These are phyloP conservation scores for Malus sieversii DNA, from an alignment of 306 rosid genomes.

Conservation along the genomic window DNA sequence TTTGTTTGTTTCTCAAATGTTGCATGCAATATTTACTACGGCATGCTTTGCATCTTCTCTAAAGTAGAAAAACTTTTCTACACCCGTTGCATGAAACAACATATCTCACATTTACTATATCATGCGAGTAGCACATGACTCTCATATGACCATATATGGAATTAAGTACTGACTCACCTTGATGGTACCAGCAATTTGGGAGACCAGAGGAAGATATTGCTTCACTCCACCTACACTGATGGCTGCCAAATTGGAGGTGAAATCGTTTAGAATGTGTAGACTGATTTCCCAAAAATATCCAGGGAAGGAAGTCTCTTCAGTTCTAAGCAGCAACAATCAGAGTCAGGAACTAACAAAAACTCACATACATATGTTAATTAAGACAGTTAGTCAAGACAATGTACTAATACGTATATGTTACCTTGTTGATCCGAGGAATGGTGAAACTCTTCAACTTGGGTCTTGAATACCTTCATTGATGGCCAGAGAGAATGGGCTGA, in stretches of 20 bases:
- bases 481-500: conserved; percentile 51
- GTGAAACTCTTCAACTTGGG: conserved; percentile 37
- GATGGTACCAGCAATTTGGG: conserved; percentile 57
- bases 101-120: background rate
- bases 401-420: background rate
- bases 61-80: no score
- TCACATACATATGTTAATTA: background rate
- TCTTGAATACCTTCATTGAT: conserved; percentile 62
- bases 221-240: conserved; percentile 46
- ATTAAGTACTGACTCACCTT: conserved; percentile 32
- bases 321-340: conserved; percentile 17
- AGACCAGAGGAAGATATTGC: conserved; percentile 46
- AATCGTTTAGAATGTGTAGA: conserved; percentile 73
- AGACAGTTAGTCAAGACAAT: no score
- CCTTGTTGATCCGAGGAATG: conserved; percentile 19
- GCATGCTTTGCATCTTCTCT: no score
- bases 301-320: conserved; percentile 42
- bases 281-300: conserved; percentile 52
- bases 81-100: background rate
- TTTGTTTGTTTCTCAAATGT: no score
- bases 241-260: conserved; percentile 59
- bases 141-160: background rate
- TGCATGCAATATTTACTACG: no score
- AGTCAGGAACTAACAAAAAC: background rate
- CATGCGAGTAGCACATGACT: background rate